These are phyloP conservation scores for Hamamelis virginiana DNA, from an alignment of 164 flowering plant genomes.

Conservation along the genomic window DNA sequence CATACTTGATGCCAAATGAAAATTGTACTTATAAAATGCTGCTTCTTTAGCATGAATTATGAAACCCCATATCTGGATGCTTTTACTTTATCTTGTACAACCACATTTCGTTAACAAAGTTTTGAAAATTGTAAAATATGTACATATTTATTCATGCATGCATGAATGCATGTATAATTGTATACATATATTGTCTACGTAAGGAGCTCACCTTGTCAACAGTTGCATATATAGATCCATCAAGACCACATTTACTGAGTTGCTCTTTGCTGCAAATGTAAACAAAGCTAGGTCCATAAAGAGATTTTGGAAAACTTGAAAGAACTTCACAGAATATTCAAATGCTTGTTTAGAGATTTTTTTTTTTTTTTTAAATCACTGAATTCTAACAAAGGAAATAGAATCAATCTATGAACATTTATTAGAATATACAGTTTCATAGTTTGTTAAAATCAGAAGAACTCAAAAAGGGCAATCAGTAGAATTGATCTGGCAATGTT, in stretches of 20 bases:
- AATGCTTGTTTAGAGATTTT: too few species aligned
- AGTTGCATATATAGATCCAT: conserved; percentile 58
- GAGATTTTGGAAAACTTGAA: neutral
- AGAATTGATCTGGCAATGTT: too few species aligned
- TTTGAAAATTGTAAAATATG: too few species aligned
- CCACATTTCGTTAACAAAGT: neutral
- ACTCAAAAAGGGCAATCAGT: neutral
- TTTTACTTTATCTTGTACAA: neutral
- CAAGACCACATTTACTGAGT: conserved; percentile 64
- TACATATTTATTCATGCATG: too few species aligned
- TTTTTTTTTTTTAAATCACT: neutral
- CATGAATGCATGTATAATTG: too few species aligned
- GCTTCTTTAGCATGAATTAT: neutral
- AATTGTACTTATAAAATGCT: neutral
- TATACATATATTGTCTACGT: neutral
- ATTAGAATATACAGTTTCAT: neutral
- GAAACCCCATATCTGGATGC: neutral
- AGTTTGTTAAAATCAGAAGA: neutral
- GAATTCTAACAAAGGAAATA: neutral
- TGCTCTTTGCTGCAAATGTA: conserved; percentile 51
- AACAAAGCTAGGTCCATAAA: conserved; percentile 3
- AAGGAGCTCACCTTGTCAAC: conserved; percentile 44
- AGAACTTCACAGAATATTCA: neutral
- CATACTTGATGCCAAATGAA: neutral
- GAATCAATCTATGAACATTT: neutral